A percentile compares a stretch with the other conserved stretches of the same genome.
Evolutionary conservation across 352 stramenopile genomes (phyloP).

Genomic region (Paralagenidium karlingii): DNA sequence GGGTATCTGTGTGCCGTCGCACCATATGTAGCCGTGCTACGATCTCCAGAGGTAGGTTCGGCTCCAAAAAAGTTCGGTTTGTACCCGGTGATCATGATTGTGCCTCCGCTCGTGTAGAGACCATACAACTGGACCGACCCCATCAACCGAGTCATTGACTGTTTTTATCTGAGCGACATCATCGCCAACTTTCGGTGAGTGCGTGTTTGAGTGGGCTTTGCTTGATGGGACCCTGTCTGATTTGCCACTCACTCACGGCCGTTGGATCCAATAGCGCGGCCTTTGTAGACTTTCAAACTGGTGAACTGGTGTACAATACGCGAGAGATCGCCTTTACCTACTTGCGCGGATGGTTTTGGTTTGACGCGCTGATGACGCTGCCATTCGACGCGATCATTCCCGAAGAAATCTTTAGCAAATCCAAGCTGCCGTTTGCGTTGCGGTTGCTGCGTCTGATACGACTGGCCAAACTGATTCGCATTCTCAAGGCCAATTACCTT

Average conservation of each 20-base stretch:
- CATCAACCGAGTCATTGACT: slow-evolving; percentile 6
- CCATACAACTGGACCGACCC: slow-evolving; percentile 3
- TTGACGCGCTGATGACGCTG: slow-evolving; percentile 67
- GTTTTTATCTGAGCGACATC: slow-evolving; percentile 10
- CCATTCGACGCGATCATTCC: slow-evolving; percentile 45
- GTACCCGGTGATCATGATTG: neutral
- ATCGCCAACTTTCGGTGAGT: slow-evolving; percentile 12
- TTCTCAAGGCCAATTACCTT: slow-evolving; percentile 52
- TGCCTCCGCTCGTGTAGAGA: neutral
- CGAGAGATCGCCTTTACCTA: slow-evolving; percentile 49
- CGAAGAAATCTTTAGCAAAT: no score
- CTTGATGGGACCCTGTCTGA: no score
- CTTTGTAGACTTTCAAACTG: no score
- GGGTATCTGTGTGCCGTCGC: slow-evolving; percentile 10
- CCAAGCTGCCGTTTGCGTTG: neutral
- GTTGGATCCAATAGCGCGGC: no score
- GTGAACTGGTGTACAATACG: slow-evolving; percentile 59
- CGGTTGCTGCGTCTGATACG: slow-evolving; percentile 81
- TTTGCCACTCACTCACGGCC: no score
- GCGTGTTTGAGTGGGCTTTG: no score
- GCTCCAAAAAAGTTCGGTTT: neutral
- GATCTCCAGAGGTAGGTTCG: neutral
- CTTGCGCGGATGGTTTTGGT: slow-evolving; percentile 49
- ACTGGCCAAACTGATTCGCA: slow-evolving; percentile 83
- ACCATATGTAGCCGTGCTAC: slow-evolving; percentile 9